Evolutionary conservation across 495 filamentous ascomycete genomes (phyloP), one percentile per base, ranked within the genome.

Genomic region (Pseudomonodictys pantanalensis): DNA sequence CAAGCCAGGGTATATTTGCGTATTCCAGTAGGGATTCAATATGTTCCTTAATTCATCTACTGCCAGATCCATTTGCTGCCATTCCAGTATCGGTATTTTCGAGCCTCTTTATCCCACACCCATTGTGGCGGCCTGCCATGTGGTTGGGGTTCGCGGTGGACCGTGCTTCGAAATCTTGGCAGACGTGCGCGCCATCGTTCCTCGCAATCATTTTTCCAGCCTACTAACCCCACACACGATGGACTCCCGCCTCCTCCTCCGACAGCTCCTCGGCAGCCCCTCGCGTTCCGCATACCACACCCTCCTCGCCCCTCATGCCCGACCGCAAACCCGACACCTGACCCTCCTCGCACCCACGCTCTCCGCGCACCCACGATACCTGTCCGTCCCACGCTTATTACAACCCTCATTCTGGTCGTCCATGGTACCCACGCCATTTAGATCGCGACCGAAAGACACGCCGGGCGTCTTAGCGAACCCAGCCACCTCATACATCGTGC

Each of bases 401-500:
- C 81, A 89, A 56, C 68, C 80, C 6, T 83, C 84, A 2, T 79
- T 91, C 72, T 95, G 90, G 90, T 76, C 75, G 39, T 81, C 80
- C 2, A 71, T 93, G 56, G 77, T 93, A 56, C 82, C 79, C 1
- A 75, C 71, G 46, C 75, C 77, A 53, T 53, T 82, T 26, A 74
- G 76, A 32, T 45, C 6, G 1, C 30, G 38, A 8, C 57, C 18
- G 48, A 12, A 50, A 43, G 64, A 72, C 41, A 73, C 75, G 45
- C 56, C 64, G 24, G 76, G 80, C 51, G 77, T 79, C 15, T 83
- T 84, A 63, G 95, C 90, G 90, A 97, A 97, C 64, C 95, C 93
- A 1, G 89, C 89, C 12, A 97, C 89, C 0, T 91, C 91, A 67
- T 97, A 87, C 76, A 93, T 99, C 65, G 75, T 89, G 68, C 91